Percentiles rank a stretch among this genome's conserved stretches.
These are phyloP conservation scores for Suillus subalutaceus DNA, from an alignment of 768 basidiomycete genomes.

Conservation along the genomic window DNA sequence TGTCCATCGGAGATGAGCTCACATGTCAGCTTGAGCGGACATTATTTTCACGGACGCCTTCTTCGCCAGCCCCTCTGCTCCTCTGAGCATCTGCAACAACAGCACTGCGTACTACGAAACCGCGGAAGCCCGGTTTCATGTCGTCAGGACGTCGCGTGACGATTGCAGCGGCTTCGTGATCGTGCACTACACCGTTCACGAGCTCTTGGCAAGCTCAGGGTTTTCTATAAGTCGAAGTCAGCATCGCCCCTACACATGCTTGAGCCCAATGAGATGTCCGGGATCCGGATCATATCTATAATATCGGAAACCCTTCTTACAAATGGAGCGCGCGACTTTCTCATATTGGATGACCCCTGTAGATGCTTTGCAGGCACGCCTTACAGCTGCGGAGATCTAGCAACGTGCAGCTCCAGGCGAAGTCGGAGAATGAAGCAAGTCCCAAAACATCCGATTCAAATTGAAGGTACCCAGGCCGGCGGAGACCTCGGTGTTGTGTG, in stretches of 20 bases:
- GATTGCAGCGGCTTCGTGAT: slow-evolving; percentile 13
- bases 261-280: slow-evolving; percentile 28
- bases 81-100: slow-evolving; percentile 26
- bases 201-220: slow-evolving; percentile 14
- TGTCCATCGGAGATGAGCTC: slow-evolving; percentile 3
- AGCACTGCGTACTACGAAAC: slow-evolving; percentile 19
- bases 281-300: slow-evolving; percentile 37
- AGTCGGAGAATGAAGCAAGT: slow-evolving; percentile 31
- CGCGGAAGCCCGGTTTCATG: slow-evolving; percentile 19
- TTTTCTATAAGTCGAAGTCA: slow-evolving; percentile 30
- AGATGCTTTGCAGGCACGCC: slow-evolving; percentile 35
- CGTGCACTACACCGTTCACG: slow-evolving; percentile 13
- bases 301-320: slow-evolving; percentile 35
- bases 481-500: slow-evolving; percentile 23
- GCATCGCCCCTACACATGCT: slow-evolving; percentile 29
- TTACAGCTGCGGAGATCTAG: slow-evolving; percentile 34
- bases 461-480: slow-evolving; percentile 6
- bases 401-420: slow-evolving; percentile 27
- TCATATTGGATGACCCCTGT: slow-evolving; percentile 16
- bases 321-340: slow-evolving; percentile 26
- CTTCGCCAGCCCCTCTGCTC: slow-evolving; percentile 21
- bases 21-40: slow-evolving; percentile 7
- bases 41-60: slow-evolving; percentile 8
- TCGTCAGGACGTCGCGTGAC: slow-evolving; percentile 8
- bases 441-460: slow-evolving; percentile 24